Base-by-base conservation (phyloP, 129 eudicot genomes). In the Mikania micrantha region DNA sequence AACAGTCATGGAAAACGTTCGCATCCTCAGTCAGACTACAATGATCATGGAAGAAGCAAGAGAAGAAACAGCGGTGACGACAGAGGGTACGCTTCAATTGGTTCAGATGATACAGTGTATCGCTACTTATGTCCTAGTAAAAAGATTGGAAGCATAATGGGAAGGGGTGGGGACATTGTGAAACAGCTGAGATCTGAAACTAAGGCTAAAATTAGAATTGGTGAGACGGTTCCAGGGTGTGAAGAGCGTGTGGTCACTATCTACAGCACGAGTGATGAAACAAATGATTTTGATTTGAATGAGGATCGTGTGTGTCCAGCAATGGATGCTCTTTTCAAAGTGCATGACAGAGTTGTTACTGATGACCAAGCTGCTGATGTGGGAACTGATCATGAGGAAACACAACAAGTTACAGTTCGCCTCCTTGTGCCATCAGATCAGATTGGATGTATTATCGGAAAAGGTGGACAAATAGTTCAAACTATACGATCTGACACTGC, bases 141-240 rank as follows among this genome's bases (percentile, higher is more conserved):
- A 74, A 90, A 85, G 75, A 89, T 94, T 56, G 99, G 99, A 21
- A 94, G 99, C 41, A 87, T 89, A 38, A 86, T 94, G 78, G 99
- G 99, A 64, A 84, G 90, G 79, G 99, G 99, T 36, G 99, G 99
- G 49, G 99, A 89, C 53, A 94, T 94, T 77, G 87, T 89, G 71
- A 94, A 94, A 83, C 95, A 94, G 74, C 50, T 94, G 60, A 83
- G 99, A 71, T 62, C 69, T 28, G 99, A 89, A 9, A 94, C 85
- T 28, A 89, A 85, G 68, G 77, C 99, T 5, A 94, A 94, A 48
- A 89, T 94, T 20, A 86, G 99, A 74, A 94, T 94, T 52, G 93
- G 96, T 27, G 99, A 94, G 70, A 84, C 99, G 2, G 97, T 94
- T 28, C 70, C 81, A 0, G 99, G 93, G 20, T 80, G 90, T 36